Evolutionary conservation across 768 basidiomycete genomes (phyloP), one percentile per base, ranked within the genome.

Genomic region (Russula compacta): DNA sequence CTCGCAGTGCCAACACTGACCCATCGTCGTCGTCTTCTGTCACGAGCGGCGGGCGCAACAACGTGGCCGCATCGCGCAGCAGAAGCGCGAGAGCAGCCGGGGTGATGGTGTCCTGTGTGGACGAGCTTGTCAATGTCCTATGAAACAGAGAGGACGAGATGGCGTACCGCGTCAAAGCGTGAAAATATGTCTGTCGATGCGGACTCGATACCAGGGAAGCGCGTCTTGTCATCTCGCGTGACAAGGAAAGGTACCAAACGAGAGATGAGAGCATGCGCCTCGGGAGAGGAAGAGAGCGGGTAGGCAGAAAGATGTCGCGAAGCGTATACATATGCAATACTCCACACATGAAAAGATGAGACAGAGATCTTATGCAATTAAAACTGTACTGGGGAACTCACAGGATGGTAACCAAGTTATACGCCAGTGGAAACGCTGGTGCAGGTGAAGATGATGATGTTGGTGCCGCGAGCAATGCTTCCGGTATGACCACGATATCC

Each of bases 331-430:
- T 92, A 93, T 9, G 84, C 79, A 53, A 91, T 73, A 56, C 89
- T 91, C 58, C 46, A 43, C 29, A 19, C 33, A 10, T 29, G 51
- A 35, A 59, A 58, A 44, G 39, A 44, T 47, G 50, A 53, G 8
- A 2, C 6, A 17, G 6, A 7, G 2, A 6, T 36, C 29, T 32
- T 15, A 3, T 17, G 9, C 8, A 43, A 15, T 11, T 29, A 51
- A 19, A 35, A 3, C 11, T 10, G 11, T 14, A 3, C 2, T 6
- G 17, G 9, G 14, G 17, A 33, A 77, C 88, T 48, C 69, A 92
- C 91, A 80, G 78, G 29, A 90, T 71, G 8, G 83, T 82, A 42
- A 79, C 79, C 33, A 89, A 73, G 61, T 93, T 94, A 67, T 87
- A 90, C 2, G 85, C 66, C 14, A 92, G 73, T 0, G 79, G 59